Evolutionary conservation across 768 basidiomycete species (phyloP), one percentile per base, ranked within the genome.

Genomic region (Lactarius deliciosus): DNA sequence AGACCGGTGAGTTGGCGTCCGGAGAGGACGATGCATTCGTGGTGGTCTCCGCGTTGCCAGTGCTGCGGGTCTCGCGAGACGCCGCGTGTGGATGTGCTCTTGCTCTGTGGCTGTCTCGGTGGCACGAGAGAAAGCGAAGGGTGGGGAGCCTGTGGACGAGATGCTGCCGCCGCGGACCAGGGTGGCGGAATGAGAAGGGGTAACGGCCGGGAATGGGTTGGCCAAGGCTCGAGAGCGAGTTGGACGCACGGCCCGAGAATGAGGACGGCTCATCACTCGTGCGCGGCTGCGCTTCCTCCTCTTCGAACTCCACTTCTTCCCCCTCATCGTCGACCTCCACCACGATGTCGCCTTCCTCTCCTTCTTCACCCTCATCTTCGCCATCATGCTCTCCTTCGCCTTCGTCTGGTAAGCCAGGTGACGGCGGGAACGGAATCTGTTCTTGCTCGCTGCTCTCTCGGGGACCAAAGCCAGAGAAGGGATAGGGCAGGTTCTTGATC

Each of bases 151-250:
- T 81, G 83, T 36, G 75, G 81, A 74, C 36, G 76, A 76, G 30
- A 74, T 64, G 69, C 75, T 77, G 16, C 76, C 78, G 0, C 85
- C 82, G 9, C 83, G 82, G 1, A n/a, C 75, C 74, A 8, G 83
- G 83, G 2, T 81, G 81, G 22, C 87, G 85, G 75, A 85, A 83
- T 61, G 84, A 81, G 81, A 90, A 90, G 11, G 89, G 90, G 72
- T 88, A 89, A 0, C 87, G 82, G 28, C 89, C 86, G 40, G 78
- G 75, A 61, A 94, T 81, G 1, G 91, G 92, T 28, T 89, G 87
- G 3, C 92, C 92, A 6, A 94, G 83, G 68, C 89, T 91, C 3
- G 92, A 94, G 87, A 94, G 86, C 9, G 92, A 94, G 22, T 71
- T 71, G 32, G 68, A 66, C 2, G 68, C 70, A 34, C 65, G 70